phyloP scores from a whole-genome alignment of 805 yeast genomes.

The Scheffersomyces spartinae region DNA sequence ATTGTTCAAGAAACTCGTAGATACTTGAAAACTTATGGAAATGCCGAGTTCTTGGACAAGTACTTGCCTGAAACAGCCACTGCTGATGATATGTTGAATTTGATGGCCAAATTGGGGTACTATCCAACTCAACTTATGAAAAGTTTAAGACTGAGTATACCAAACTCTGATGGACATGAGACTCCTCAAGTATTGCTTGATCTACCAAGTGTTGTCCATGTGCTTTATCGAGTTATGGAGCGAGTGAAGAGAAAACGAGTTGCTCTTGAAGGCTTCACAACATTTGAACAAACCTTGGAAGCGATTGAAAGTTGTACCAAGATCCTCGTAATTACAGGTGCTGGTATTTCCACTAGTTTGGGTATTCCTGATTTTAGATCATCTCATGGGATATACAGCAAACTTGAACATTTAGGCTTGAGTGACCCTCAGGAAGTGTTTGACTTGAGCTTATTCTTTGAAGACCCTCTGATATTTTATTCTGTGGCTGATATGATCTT shows the following conservation, averaged over 20 bases:
- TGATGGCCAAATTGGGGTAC: slow-evolving; percentile 59
- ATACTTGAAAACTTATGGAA: slow-evolving; percentile 50
- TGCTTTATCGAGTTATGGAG: too few relatives aligned
- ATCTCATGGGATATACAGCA: slow-evolving; percentile 72
- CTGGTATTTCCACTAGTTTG: slow-evolving; percentile 81
- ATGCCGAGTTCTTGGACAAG: slow-evolving; percentile 43
- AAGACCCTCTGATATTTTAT: slow-evolving; percentile 72
- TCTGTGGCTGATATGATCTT: slow-evolving; percentile 77
- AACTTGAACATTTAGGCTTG: slow-evolving; percentile 54
- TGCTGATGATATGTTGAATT: slow-evolving; percentile 41
- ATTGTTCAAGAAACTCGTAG: slow-evolving; percentile 18
- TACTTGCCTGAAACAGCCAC: slow-evolving; percentile 53
- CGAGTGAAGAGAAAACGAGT: slow-evolving; percentile 46
- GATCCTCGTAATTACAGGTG: slow-evolving; percentile 76
- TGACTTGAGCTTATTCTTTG: slow-evolving; percentile 56
- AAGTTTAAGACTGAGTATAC: slow-evolving; percentile 9
- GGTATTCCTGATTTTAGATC: slow-evolving; percentile 94
- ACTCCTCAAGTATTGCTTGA: slow-evolving; percentile 5
- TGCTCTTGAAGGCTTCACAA: slow-evolving; percentile 40
- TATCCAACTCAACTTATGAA: slow-evolving; percentile 10
- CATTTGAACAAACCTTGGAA: slow-evolving; percentile 46
- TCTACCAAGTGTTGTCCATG: slow-evolving; percentile 34
- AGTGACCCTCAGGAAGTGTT: slow-evolving; percentile 89
- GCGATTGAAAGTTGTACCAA: slow-evolving; percentile 45
- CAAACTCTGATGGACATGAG: slow-evolving; percentile 10